phyloP scores from a whole-genome alignment of 441 rosid species.

The Omphalea diandra region DNA sequence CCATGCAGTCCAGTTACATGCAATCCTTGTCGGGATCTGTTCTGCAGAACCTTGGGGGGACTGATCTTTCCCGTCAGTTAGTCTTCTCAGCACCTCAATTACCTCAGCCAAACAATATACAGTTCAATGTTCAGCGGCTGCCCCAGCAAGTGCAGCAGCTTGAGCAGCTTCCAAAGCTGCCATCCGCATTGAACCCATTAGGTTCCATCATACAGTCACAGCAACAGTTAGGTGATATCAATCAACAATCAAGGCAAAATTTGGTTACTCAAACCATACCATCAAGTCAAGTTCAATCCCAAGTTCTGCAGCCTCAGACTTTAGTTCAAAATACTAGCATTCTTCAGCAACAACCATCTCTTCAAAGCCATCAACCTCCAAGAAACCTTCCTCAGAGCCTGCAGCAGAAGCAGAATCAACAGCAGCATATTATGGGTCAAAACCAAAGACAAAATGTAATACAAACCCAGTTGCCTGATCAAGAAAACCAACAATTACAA shows the following conservation, averaged over 20 bases:
- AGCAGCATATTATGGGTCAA: constrained; percentile 39
- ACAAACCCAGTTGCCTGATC: constrained; percentile 48
- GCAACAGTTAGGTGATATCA: constrained; percentile 45
- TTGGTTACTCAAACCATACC: constrained; percentile 38
- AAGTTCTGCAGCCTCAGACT: constrained; percentile 49
- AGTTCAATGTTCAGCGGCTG: constrained; percentile 43
- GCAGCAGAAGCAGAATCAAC: constrained; percentile 51
- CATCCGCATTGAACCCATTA: constrained; percentile 36
- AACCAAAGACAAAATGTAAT: constrained; percentile 40
- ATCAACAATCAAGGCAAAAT: constrained; percentile 54
- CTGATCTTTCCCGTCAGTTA: constrained; percentile 58
- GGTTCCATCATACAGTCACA: constrained; percentile 39
- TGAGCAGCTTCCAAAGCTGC: constrained; percentile 46
- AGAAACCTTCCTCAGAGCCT: constrained; percentile 47
- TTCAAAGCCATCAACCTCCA: constrained; percentile 43
- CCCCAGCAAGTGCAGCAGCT: constrained; percentile 54
- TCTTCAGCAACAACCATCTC: constrained; percentile 48
- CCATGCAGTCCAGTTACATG: constrained; percentile 52
- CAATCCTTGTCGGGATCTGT: constrained; percentile 46
- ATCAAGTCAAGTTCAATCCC: constrained; percentile 46
- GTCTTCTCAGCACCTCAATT: constrained; percentile 48
- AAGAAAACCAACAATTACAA: constrained; percentile 40
- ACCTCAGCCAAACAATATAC: constrained; percentile 50
- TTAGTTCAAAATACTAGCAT: constrained; percentile 37
- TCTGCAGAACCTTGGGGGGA: constrained; percentile 46